Percentiles rank a stretch among this genome's conserved stretches.
Evolutionary conservation across 176 grass and related monocot genomes (phyloP).

Genomic region (Oryza brachyantha): DNA sequence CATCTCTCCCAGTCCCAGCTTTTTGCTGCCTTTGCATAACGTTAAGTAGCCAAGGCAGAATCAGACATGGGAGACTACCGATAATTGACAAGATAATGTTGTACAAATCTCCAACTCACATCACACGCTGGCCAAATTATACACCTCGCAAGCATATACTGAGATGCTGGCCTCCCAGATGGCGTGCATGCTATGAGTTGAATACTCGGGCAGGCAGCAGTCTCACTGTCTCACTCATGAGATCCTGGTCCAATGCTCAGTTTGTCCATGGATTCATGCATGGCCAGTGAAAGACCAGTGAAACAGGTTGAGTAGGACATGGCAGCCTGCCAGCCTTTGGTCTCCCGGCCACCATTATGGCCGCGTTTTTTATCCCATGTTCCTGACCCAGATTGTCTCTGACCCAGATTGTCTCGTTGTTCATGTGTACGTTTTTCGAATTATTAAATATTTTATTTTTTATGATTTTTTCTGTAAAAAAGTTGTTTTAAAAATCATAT

Average conservation of each 20-base stretch:
- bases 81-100: constrained; percentile 11
- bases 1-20: constrained; percentile 24
- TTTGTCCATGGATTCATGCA: constrained; percentile 23
- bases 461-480: too few relatives aligned
- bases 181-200: constrained; percentile 11
- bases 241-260: constrained; percentile 30
- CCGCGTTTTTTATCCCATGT: too few relatives aligned
- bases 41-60: background rate
- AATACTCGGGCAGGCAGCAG: background rate
- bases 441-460: too few relatives aligned
- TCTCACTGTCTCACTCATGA: constrained; percentile 18
- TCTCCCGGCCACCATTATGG: constrained; percentile 23
- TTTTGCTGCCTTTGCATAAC: constrained; percentile 7
- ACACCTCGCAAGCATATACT: constrained; percentile 1
- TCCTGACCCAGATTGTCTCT: too few relatives aligned
- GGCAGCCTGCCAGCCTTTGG: constrained; percentile 32
- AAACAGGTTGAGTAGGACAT: too few relatives aligned
- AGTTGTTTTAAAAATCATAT: too few relatives aligned
- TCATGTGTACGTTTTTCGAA: too few relatives aligned
- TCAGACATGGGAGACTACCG: background rate
- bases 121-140: constrained; percentile 26
- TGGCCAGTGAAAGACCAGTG: constrained; percentile 17
- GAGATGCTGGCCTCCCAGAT: background rate
- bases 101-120: background rate
- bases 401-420: too few relatives aligned